These are phyloP conservation scores for Penicillium sp. DNA, from an alignment of 2,329 filamentous ascomycete genomes.

Conservation along the genomic window DNA sequence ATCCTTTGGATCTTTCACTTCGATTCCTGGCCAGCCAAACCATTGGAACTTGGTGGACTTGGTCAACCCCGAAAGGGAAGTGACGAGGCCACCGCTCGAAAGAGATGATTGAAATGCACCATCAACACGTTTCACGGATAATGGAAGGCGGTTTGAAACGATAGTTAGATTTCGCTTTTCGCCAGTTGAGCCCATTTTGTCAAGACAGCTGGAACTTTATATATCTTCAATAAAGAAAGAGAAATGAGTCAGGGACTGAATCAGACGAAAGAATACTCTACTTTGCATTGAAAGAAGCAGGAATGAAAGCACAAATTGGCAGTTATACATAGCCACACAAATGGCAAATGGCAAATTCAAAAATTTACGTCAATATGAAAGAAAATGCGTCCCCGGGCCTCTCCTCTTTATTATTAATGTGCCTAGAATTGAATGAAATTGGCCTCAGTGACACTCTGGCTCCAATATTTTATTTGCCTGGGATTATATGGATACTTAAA, in stretches of 20 bases:
- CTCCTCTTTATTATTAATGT: neutral
- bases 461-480: neutral
- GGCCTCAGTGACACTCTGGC: neutral
- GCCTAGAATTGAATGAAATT: neutral
- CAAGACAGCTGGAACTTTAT: neutral
- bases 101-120: slow-evolving; percentile 76
- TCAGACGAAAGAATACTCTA: neutral
- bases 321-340: slow-evolving; percentile 9
- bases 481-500: neutral
- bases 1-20: slow-evolving; percentile 67
- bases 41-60: slow-evolving; percentile 87
- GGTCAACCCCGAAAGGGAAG: slow-evolving; percentile 73
- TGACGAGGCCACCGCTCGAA: slow-evolving; percentile 86
- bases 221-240: neutral
- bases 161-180: slow-evolving; percentile 48
- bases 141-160: slow-evolving; percentile 81
- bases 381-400: neutral
- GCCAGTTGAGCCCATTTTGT: slow-evolving; percentile 5
- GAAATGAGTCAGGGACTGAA: neutral
- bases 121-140: slow-evolving; percentile 79
- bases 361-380: slow-evolving; percentile 17
- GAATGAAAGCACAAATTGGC: neutral
- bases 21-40: slow-evolving; percentile 91
- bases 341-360: slow-evolving; percentile 12
- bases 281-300: neutral